A percentile compares a stretch with the other conserved stretches of the same genome.
These are phyloP conservation scores for Bothriochloa decipiens DNA, from an alignment of 176 grass and related monocot genomes.

Conservation along the genomic window DNA sequence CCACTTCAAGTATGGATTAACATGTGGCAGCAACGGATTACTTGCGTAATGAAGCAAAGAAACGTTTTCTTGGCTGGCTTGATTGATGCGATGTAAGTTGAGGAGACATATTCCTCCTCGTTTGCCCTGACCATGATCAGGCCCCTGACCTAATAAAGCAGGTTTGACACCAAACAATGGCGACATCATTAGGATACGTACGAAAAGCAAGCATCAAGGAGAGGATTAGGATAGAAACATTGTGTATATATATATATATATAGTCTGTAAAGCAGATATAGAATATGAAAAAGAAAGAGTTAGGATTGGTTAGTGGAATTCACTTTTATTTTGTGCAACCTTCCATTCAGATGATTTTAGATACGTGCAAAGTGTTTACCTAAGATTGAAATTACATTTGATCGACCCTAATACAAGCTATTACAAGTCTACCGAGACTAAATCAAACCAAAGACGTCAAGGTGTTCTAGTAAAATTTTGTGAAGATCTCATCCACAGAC, in stretches of 20 bases:
- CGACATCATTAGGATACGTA: conserved; percentile 12
- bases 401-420: too few relatives aligned
- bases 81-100: conserved; percentile 34
- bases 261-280: not conserved
- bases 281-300: not conserved
- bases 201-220: conserved; percentile 31
- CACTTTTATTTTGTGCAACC: not conserved
- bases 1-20: conserved; percentile 30
- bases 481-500: too few relatives aligned
- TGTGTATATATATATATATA: not conserved
- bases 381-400: not conserved
- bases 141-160: conserved; percentile 44
- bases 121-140: conserved; percentile 34
- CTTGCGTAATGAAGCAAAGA: conserved; percentile 38
- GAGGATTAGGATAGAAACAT: conserved; percentile 32
- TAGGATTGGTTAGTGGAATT: conserved; percentile 28
- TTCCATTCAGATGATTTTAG: not conserved
- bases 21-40: conserved; percentile 29
- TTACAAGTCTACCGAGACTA: too few relatives aligned
- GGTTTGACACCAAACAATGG: conserved; percentile 34
- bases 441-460: too few relatives aligned
- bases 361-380: not conserved
- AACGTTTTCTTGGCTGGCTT: not conserved
- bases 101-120: conserved; percentile 41
- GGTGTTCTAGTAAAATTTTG: too few relatives aligned